A percentile compares a stretch with the other conserved stretches of the same genome.
phyloP scores from a whole-genome alignment of 495 filamentous ascomycete genomes.

The Penicillium antarcticum region DNA sequence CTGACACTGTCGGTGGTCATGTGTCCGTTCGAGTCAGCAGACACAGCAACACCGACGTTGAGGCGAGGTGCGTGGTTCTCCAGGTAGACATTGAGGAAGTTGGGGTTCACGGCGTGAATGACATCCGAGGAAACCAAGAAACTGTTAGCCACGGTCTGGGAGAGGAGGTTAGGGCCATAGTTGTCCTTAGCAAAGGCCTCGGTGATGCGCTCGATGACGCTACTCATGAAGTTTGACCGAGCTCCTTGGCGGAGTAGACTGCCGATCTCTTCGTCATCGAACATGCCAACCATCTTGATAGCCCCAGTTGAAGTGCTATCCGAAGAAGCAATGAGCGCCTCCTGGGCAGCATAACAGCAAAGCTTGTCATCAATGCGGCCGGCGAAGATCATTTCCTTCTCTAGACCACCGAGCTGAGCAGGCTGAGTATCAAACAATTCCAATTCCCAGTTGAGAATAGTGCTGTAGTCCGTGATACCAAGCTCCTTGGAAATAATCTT shows the following conservation, averaged over 20 bases:
- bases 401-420: conserved; percentile 77
- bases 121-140: conserved; percentile 94
- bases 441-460: conserved; percentile 94
- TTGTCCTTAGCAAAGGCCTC: conserved; percentile 58
- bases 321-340: conserved; percentile 72
- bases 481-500: conserved; percentile 76
- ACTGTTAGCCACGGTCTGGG: conserved; percentile 85
- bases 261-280: conserved; percentile 96
- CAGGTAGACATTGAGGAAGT: conserved; percentile 79
- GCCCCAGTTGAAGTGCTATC: conserved; percentile 49
- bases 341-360: conserved; percentile 87
- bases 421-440: conserved; percentile 93
- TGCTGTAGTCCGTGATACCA: conserved; percentile 59
- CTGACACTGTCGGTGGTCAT: conserved; percentile 88
- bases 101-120: conserved; percentile 91
- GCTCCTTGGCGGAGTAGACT: conserved; percentile 88
- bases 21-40: conserved; percentile 85
- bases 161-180: conserved; percentile 64
- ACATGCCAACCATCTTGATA: conserved; percentile 84
- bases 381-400: conserved; percentile 93
- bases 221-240: conserved; percentile 78
- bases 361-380: conserved; percentile 96
- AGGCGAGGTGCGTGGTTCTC: conserved; percentile 79
- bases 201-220: conserved; percentile 72
- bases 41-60: conserved; percentile 85